Base-by-base conservation (phyloP, 108 stramenopile species). In the Skeletonema potamos region DNA sequence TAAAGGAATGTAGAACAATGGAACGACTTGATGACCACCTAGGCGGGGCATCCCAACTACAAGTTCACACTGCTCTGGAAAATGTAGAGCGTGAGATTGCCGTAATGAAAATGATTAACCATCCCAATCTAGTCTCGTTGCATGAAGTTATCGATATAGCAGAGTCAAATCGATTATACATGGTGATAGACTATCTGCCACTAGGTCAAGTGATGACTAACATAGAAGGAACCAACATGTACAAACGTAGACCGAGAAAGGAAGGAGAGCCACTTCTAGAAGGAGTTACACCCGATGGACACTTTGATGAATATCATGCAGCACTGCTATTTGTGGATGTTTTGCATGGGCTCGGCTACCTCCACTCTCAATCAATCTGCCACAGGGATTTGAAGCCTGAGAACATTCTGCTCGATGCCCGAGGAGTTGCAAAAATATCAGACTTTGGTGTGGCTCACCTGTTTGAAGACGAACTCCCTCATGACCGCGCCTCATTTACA, bases 381-480 rank as follows among this genome's bases (percentile, higher is more conserved):
- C 90, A 94, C 65, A 51, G 93, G 10, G 93, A 94, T 58, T 70
- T 94, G 22, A 92, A 92, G 51, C 94, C 94, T 11, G 94, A 92
- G 51, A 90, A 92, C 55, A 87, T 92, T 66, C 61, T 90, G 29
- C 64, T 92, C 37, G 88, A 87, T 76, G 39, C 76, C 8, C 68
- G 87, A 29, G 90, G 90, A 1, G 73, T 83, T 48, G 87, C 84
- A 9, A 92, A 92, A 65, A 79, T 96, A 9, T 71, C 81, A n/a
- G 94, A 96, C 44, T 96, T 96, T 82, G 94, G 94, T 4, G 94
- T 96, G 0, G 83, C 89, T 12, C 90, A 92, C 58, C 76, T 89
- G 30, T 96, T 96, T 68, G 88, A 90, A 18, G 82, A 92, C 44
- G 86, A 91, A 57, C 39, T 65, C 32, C 39, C 39, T 41, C 39